These are phyloP conservation scores for Arthroderma uncinatum DNA, from an alignment of 2,329 filamentous ascomycete species.

Conservation along the genomic window DNA sequence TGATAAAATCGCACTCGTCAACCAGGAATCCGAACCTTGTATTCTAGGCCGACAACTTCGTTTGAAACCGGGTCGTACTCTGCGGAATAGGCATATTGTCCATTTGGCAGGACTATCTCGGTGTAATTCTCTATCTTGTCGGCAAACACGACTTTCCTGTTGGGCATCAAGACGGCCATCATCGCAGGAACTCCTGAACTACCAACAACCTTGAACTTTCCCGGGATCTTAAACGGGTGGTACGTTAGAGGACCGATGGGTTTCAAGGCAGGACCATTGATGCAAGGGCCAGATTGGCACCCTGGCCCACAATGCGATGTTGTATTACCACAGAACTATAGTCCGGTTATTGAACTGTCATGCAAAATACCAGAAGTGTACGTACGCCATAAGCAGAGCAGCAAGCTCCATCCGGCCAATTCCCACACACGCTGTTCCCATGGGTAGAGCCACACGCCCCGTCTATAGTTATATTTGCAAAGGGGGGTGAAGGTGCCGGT, in stretches of 20 bases:
- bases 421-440: slow-evolving; percentile 40
- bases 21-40: slow-evolving; percentile 25
- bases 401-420: slow-evolving; percentile 44
- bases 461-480: slow-evolving; percentile 23
- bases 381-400: slow-evolving; percentile 50
- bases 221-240: slow-evolving; percentile 29
- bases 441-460: slow-evolving; percentile 44
- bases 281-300: slow-evolving; percentile 46
- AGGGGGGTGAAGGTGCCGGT: not conserved
- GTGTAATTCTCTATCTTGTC: slow-evolving; percentile 56
- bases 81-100: slow-evolving; percentile 48
- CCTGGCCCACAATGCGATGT: slow-evolving; percentile 46
- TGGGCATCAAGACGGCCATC: slow-evolving; percentile 50
- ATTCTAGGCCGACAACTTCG: slow-evolving; percentile 37
- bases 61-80: slow-evolving; percentile 47
- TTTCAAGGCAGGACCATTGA: slow-evolving; percentile 5
- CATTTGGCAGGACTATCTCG: slow-evolving; percentile 43
- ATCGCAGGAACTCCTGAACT: slow-evolving; percentile 52
- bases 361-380: not conserved
- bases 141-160: slow-evolving; percentile 49
- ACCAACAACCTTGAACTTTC: slow-evolving; percentile 41
- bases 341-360: slow-evolving; percentile 5
- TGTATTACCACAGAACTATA: slow-evolving; percentile 28
- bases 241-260: slow-evolving; percentile 2
- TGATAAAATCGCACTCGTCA: not conserved